Conservation (phyloP, 768 basidiomycete genomes). For the Calocybe cyanea region DNA sequence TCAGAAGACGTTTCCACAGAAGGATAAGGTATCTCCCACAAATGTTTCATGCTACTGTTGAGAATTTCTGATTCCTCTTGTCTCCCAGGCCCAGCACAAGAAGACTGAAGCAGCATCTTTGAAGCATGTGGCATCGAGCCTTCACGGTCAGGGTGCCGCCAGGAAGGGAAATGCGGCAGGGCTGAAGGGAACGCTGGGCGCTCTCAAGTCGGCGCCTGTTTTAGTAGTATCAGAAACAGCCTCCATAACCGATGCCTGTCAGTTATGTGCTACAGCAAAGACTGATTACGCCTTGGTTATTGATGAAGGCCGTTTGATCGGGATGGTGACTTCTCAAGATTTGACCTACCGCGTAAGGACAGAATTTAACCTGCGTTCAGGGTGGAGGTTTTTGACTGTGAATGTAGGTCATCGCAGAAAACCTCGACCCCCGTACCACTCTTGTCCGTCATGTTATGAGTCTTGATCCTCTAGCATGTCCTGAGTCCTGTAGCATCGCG, state of each 20-base stretch:
- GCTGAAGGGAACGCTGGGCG: not conserved
- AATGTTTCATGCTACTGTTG: too few species aligned
- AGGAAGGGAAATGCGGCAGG: not conserved
- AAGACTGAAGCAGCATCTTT: not conserved
- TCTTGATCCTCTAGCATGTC: not conserved
- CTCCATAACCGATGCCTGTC: not conserved
- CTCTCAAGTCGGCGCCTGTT: not conserved
- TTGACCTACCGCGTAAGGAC: conserved; percentile 5
- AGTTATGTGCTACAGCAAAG: not conserved
- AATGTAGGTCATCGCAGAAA: conserved; percentile 4
- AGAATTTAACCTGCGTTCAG: not conserved
- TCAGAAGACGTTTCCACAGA: too few species aligned
- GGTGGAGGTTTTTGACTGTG: not conserved
- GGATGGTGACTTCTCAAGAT: conserved; percentile 7
- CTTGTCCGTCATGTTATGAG: conserved; percentile 6
- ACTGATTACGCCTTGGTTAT: not conserved
- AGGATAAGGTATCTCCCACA: too few species aligned
- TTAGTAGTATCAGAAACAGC: not conserved
- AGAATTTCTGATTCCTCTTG: too few species aligned
- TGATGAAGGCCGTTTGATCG: not conserved
- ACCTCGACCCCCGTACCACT: conserved; percentile 6
- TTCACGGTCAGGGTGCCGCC: not conserved
- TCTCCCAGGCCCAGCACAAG: not conserved
- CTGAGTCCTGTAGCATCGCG: not conserved
- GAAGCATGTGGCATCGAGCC: not conserved